phyloP scores from a whole-genome alignment of 1,284 basidiomycete species.

The Takashimella tepidaria region DNA sequence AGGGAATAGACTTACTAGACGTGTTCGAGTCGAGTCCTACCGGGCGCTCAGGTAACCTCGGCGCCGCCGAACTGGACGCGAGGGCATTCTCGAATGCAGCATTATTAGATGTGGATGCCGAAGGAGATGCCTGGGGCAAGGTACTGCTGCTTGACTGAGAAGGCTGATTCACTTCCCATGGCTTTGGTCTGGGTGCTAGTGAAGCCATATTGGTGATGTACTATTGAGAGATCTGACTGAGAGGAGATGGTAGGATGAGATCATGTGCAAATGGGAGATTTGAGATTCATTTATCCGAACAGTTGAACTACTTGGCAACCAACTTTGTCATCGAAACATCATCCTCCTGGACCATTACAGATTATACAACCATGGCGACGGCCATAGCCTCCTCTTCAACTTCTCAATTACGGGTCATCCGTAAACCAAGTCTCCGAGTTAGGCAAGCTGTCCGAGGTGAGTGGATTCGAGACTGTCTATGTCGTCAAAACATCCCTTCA shows the following conservation, averaged over 20 bases:
- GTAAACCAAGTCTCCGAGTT: constrained; percentile 31
- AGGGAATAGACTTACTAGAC: no score
- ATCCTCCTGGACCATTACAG: no score
- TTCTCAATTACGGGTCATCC: constrained; percentile 27
- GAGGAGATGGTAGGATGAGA: no score
- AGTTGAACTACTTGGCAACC: neutral
- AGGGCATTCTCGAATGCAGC: constrained; percentile 24
- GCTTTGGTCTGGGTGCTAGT: constrained; percentile 38
- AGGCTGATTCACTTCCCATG: constrained; percentile 33
- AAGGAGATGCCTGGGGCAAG: no score
- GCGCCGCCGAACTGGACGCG: constrained; percentile 26
- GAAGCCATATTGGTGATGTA: constrained; percentile 31
- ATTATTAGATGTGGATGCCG: constrained; percentile 12
- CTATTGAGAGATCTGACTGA: no score
- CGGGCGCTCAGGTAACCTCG: constrained; percentile 37
- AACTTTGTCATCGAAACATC: neutral
- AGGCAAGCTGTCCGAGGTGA: constrained; percentile 42
- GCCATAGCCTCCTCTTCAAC: constrained; percentile 5
- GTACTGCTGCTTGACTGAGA: constrained; percentile 6
- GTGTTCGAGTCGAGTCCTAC: constrained; percentile 27
- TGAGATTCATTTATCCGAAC: neutral
- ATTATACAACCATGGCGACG: neutral
- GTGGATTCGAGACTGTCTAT: no score
- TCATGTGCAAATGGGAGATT: neutral
- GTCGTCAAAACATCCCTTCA: no score